Evolutionary conservation across 257 asterid species (phyloP), one percentile per base, ranked within the genome.

Genomic region (Przewalskia tangutica): DNA sequence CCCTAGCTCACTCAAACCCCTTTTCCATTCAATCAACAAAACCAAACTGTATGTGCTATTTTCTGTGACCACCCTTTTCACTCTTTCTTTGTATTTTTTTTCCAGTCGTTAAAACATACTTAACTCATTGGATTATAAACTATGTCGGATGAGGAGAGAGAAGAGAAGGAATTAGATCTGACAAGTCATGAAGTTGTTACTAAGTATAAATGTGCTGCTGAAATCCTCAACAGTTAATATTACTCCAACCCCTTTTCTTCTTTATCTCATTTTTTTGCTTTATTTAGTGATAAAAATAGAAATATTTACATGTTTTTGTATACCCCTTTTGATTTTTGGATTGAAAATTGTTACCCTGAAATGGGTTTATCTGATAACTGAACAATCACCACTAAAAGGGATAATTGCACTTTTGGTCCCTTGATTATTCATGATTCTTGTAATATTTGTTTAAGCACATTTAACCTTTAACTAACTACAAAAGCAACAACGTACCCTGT

Each of bases 121-220:
- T 7, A 34, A 8, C 1, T 23, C 32, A 68, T 50, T 73, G 38
- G 88, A 66, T 38, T 84, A 80, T n/a, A 86, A 80, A 27, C 32
- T 80, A 92, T 92, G 97, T 93, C 98, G 84, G 98, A 95, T 68
- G 98, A 95, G 38, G 98, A 93, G 85, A 86, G 98, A 81, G 98
- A 95, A 83, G 98, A 93, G 97, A 85, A 81, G 62, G 98, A 95
- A 90, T 81, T 93, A 91, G 98, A 93, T 93, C 98, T 95, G 87
- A 87, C 92, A 68, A 88, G 88, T 82, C 87, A 93, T 3, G 98
- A 95, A 85, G 98, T 95, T 23, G 98, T 95, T 84, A 95, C 98
- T 56, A 95, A 93, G 86, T 95, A 95, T 85, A 95, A 95, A 89
- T 78, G 91, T 73, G 98, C 98, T 14, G 95, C 98, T 59, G 98